Evolutionary conservation across 106 monocot species (phyloP).

Genomic region (Allium sativum): DNA sequence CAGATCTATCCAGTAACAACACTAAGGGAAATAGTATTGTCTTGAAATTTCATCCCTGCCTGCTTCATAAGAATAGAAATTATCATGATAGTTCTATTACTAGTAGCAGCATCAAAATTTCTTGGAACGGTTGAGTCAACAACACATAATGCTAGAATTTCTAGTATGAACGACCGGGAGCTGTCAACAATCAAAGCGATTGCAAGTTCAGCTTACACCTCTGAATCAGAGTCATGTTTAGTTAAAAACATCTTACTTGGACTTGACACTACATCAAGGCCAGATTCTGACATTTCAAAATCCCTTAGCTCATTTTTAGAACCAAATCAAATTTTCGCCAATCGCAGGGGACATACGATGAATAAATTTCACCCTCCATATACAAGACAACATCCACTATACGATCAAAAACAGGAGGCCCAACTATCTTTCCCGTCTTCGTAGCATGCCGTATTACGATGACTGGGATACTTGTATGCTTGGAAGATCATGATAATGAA

Average conservation of each 20-base stretch:
- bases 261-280: constrained; percentile 82
- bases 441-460: too few relatives aligned
- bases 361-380: constrained; percentile 95
- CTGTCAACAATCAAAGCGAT: constrained; percentile 79
- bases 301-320: constrained; percentile 96
- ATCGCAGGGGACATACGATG: constrained; percentile 68
- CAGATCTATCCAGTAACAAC: too few relatives aligned
- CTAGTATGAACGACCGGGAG: constrained; percentile 78
- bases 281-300: constrained; percentile 90
- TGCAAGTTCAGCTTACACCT: constrained; percentile 82
- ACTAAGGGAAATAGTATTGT: too few relatives aligned
- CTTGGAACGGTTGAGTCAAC: constrained; percentile 25
- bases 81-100: constrained; percentile 73
- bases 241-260: constrained; percentile 87
- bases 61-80: too few relatives aligned
- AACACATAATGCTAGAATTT: constrained; percentile 90
- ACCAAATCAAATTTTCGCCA: constrained; percentile 93
- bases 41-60: too few relatives aligned
- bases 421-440: too few relatives aligned
- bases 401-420: too few relatives aligned
- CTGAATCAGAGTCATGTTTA: constrained; percentile 58
- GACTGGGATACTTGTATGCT: too few relatives aligned
- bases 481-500: too few relatives aligned
- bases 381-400: too few relatives aligned
- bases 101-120: constrained; percentile 50